Conservation (phyloP, 192 early-diverging fungal species). For the Borealophlyctis nickersoniae region DNA sequence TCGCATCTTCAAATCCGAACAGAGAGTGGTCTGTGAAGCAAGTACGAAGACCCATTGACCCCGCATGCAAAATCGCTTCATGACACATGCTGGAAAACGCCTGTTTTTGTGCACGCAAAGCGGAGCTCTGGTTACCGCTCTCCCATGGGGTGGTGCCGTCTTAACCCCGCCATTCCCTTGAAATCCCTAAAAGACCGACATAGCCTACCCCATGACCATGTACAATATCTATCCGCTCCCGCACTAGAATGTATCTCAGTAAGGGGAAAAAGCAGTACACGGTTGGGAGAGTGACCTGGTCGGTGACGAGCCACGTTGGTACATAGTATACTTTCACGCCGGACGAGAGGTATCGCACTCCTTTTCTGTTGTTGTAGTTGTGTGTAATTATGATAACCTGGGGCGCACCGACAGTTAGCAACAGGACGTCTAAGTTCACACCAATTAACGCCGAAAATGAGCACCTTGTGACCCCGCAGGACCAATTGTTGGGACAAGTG, state of each 20-base stretch:
- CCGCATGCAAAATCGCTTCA: slow-evolving; percentile 92
- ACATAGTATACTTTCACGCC: slow-evolving; percentile 96
- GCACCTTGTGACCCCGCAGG: slow-evolving; percentile 85
- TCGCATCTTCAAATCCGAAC: slow-evolving; percentile 93
- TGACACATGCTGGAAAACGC: slow-evolving; percentile 93
- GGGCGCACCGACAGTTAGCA: neutral
- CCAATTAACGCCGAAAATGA: neutral
- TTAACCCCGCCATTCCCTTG: no score
- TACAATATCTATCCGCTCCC: slow-evolving; percentile 90
- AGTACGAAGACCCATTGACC: slow-evolving; percentile 90
- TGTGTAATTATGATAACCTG: slow-evolving; percentile 91
- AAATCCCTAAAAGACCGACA: no score
- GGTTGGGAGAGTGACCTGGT: slow-evolving; percentile 88
- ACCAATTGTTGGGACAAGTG: slow-evolving; percentile 86
- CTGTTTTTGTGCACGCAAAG: no score
- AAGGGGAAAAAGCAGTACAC: slow-evolving; percentile 81
- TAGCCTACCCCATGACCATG: slow-evolving; percentile 81
- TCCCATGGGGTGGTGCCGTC: no score
- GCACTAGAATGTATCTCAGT: slow-evolving; percentile 84
- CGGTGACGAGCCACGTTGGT: slow-evolving; percentile 76
- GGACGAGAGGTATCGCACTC: slow-evolving; percentile 86
- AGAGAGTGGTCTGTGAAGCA: slow-evolving; percentile 97
- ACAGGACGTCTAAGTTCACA: neutral
- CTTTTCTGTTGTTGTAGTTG: slow-evolving; percentile 67
- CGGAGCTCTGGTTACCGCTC: no score